Evolutionary conservation across 352 stramenopile genomes (phyloP).

Genomic region (Pythium dissimile): DNA sequence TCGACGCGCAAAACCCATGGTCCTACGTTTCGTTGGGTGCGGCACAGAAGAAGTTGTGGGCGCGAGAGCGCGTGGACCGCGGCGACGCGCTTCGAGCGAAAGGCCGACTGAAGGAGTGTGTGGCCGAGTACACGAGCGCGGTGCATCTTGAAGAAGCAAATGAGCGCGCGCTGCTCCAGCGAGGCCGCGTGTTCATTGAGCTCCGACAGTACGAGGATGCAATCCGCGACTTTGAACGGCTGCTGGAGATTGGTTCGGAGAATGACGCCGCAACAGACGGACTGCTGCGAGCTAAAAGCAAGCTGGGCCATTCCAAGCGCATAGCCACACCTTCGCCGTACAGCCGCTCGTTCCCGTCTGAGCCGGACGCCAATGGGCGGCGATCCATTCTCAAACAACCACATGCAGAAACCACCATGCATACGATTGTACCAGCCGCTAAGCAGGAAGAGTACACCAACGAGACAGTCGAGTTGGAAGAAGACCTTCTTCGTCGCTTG

Average conservation of each 20-base stretch:
- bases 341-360: no score
- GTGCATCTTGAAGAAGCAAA: conserved; percentile 33
- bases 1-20: conserved; percentile 13
- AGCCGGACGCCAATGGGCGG: no score
- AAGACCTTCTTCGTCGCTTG: conserved; percentile 30
- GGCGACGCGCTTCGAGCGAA: conserved; percentile 26
- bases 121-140: conserved; percentile 35
- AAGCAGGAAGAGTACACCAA: background rate
- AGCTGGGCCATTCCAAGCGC: conserved; percentile 18
- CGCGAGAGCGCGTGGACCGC: conserved; percentile 25
- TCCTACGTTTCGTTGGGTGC: conserved; percentile 31
- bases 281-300: conserved; percentile 24
- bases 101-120: conserved; percentile 25
- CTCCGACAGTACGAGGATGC: conserved; percentile 34
- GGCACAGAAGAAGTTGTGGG: conserved; percentile 37
- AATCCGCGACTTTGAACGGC: conserved; percentile 33
- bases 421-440: background rate
- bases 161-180: conserved; percentile 13
- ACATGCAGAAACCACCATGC: background rate
- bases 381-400: no score
- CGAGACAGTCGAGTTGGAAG: conserved; percentile 13
- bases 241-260: conserved; percentile 15
- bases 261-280: conserved; percentile 13
- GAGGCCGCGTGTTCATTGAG: conserved; percentile 21
- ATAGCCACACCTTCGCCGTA: background rate